Evolutionary conservation across 805 yeast genomes (phyloP).

Genomic region (Yarrowia bubula): DNA sequence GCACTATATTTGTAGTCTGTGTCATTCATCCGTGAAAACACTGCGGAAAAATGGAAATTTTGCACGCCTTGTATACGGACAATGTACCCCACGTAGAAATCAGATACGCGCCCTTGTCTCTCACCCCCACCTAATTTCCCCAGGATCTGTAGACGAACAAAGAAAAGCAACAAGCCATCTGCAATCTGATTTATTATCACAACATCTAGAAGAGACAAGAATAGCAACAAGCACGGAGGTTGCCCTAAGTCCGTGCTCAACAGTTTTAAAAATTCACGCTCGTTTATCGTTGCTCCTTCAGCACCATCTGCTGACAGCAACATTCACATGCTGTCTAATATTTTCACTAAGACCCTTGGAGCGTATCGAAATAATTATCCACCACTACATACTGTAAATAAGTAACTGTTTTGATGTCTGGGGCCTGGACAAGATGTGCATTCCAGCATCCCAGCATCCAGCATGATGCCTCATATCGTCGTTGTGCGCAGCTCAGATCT

Average conservation of each 20-base stretch:
- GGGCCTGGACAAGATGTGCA: no score
- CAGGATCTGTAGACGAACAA: background rate
- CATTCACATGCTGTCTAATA: slow-evolving; percentile 12
- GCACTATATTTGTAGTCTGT: no score
- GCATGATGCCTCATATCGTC: no score
- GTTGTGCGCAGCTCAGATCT: no score
- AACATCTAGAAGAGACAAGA: background rate
- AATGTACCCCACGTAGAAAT: no score
- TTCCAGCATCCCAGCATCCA: no score
- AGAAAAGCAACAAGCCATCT: background rate
- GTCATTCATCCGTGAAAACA: no score
- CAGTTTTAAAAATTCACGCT: background rate
- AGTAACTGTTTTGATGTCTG: no score
- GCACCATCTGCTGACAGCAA: background rate
- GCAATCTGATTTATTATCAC: background rate
- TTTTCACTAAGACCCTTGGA: background rate
- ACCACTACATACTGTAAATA: no score
- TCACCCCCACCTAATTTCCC: background rate
- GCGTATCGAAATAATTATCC: background rate
- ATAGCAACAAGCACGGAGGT: background rate
- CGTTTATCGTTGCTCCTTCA: background rate
- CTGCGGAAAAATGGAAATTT: no score
- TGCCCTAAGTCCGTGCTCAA: background rate
- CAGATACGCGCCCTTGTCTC: no score
- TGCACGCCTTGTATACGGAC: no score